phyloP scores from a whole-genome alignment of 257 asterid species.

The Rauvolfia tetraphylla region DNA sequence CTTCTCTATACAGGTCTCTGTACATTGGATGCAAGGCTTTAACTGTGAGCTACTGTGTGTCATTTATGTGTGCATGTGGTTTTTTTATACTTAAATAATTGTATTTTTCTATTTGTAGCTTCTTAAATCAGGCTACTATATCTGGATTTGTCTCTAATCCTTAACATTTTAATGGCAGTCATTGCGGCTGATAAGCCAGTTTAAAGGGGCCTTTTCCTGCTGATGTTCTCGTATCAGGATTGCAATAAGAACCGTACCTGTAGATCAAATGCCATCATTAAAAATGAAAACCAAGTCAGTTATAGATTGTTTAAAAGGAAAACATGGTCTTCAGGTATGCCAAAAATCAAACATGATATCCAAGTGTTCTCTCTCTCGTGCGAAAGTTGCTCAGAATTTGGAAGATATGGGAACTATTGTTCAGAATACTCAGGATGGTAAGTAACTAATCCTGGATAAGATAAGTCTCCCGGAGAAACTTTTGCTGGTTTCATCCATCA shows the following conservation, averaged over 20 bases:
- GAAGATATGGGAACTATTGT: constrained; percentile 32
- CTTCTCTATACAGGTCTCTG: background rate
- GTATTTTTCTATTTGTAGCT: background rate
- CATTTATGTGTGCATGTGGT: background rate
- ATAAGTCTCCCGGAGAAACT: background rate
- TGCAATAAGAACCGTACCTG: constrained; percentile 26
- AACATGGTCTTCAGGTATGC: constrained; percentile 65
- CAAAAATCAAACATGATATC: constrained; percentile 65
- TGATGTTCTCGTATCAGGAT: constrained; percentile 39
- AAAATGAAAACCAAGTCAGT: constrained; percentile 73
- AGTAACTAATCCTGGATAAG: constrained; percentile 15
- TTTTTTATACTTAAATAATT: background rate
- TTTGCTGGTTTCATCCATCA: background rate
- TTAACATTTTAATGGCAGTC: constrained; percentile 29
- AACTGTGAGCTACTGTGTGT: background rate
- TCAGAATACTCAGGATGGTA: constrained; percentile 53
- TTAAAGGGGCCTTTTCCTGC: constrained; percentile 32
- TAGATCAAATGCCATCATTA: constrained; percentile 84
- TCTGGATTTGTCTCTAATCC: background rate
- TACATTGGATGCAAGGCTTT: background rate
- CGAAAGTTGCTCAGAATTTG: constrained; percentile 39
- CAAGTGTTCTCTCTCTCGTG: constrained; percentile 64
- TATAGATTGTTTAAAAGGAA: constrained; percentile 53
- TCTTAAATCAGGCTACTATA: background rate
- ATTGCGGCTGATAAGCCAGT: constrained; percentile 38